Conservation (phyloP, 768 basidiomycete genomes). For the Russula brevipes region DNA sequence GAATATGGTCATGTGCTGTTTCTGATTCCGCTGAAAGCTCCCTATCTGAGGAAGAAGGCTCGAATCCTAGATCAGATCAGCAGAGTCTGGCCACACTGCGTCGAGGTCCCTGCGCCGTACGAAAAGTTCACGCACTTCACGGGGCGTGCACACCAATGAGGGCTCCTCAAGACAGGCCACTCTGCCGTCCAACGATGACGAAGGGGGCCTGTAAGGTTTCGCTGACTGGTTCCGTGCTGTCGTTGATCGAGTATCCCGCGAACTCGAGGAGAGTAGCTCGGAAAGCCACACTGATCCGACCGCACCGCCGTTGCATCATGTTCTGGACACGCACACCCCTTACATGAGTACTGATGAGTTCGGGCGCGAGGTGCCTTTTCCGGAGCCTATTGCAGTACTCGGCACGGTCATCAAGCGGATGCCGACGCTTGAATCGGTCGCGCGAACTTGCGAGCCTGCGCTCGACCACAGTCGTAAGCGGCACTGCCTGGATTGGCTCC, state of each 20-base stretch:
- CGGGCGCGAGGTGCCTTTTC: slow-evolving; percentile 35
- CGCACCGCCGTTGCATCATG: slow-evolving; percentile 18
- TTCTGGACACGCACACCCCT: slow-evolving; percentile 26
- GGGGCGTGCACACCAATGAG: background rate
- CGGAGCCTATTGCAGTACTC: slow-evolving; percentile 53
- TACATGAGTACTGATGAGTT: slow-evolving; percentile 42
- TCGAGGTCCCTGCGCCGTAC: slow-evolving; percentile 9
- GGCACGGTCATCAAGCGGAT: slow-evolving; percentile 65
- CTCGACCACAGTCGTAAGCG: slow-evolving; percentile 5
- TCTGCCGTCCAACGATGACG: slow-evolving; percentile 8
- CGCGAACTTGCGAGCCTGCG: slow-evolving; percentile 37
- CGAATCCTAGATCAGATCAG: background rate
- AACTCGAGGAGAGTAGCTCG: slow-evolving; percentile 47
- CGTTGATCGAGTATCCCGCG: slow-evolving; percentile 46
- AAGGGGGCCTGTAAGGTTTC: slow-evolving; percentile 41
- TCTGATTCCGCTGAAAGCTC: slow-evolving; percentile 6
- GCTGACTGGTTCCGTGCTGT: slow-evolving; percentile 48
- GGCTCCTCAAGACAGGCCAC: background rate
- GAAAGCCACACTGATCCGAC: slow-evolving; percentile 22
- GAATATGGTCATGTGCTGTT: background rate
- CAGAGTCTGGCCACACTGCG: slow-evolving; percentile 3
- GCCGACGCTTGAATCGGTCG: slow-evolving; percentile 62
- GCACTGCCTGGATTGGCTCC: background rate
- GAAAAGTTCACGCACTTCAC: background rate
- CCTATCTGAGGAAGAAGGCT: slow-evolving; percentile 14